Evolutionary conservation across 2,329 filamentous ascomycete genomes (phyloP).

Genomic region (Venturia oleaginea): DNA sequence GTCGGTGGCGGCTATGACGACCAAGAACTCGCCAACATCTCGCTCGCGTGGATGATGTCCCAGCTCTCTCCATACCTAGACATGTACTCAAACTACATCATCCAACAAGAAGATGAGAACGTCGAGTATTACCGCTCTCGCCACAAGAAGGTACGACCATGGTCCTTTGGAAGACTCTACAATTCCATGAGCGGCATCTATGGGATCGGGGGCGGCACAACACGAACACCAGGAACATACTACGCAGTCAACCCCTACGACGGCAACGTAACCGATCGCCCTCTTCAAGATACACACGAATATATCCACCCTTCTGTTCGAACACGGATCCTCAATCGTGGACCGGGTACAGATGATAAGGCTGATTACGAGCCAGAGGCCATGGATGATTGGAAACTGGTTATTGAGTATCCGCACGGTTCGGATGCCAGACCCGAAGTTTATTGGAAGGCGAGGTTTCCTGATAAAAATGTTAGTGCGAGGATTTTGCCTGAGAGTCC

Average conservation of each 20-base stretch:
- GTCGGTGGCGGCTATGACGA: conserved; percentile 38
- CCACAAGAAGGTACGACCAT: conserved; percentile 34
- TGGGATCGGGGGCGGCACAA: conserved; percentile 35
- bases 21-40: conserved; percentile 42
- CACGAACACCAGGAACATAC: conserved; percentile 40
- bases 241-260: conserved; percentile 35
- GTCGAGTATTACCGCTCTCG: conserved; percentile 35
- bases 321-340: conserved; percentile 34
- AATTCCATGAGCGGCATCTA: conserved; percentile 39
- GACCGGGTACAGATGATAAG: conserved; percentile 38
- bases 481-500: conserved; percentile 36
- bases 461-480: conserved; percentile 28
- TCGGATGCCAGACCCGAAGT: conserved; percentile 25
- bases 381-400: conserved; percentile 38
- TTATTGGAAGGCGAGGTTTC: conserved; percentile 33
- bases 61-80: conserved; percentile 41
- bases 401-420: conserved; percentile 32
- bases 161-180: conserved; percentile 39
- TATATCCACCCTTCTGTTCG: conserved; percentile 44
- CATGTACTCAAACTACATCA: conserved; percentile 38
- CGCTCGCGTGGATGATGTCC: conserved; percentile 49
- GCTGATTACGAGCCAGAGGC: conserved; percentile 36
- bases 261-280: conserved; percentile 32
- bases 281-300: conserved; percentile 40
- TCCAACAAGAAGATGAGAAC: conserved; percentile 38